Conservation (phyloP, 345 rosid genomes). For the Aquilaria yunnanensis region DNA sequence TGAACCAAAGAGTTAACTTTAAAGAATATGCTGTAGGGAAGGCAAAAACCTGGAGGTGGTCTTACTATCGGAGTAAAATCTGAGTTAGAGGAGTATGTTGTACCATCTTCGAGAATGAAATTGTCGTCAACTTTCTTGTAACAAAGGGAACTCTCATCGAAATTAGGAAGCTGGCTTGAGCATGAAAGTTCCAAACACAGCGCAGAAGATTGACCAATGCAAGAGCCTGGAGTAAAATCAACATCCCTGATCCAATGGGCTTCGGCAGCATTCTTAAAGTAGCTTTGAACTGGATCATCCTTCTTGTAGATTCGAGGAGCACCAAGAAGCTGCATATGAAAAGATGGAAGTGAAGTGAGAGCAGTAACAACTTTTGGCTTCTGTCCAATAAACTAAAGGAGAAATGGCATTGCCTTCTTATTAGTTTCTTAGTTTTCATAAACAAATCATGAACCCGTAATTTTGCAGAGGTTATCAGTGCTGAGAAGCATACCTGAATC, state of each 20-base stretch:
- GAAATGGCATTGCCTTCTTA: no score
- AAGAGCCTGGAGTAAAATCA: conserved; percentile 37
- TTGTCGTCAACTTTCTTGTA: conserved; percentile 19
- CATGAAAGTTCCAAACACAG: conserved; percentile 45
- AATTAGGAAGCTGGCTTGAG: conserved; percentile 21
- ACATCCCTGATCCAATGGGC: conserved; percentile 41
- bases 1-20: conserved; percentile 41
- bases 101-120: conserved; percentile 21
- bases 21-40: conserved; percentile 41
- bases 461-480: not conserved
- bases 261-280: conserved; percentile 17
- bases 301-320: conserved; percentile 25
- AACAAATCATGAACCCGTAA: not conserved
- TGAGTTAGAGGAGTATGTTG: conserved; percentile 16
- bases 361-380: not conserved
- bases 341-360: not conserved
- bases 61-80: conserved; percentile 36
- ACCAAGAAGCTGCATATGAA: conserved; percentile 20
- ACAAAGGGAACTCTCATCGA: conserved; percentile 19
- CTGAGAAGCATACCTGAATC: conserved; percentile 24
- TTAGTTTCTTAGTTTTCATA: no score
- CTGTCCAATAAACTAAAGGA: not conserved
- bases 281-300: conserved; percentile 9
- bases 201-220: conserved; percentile 47
- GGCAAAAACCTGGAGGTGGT: conserved; percentile 19